These are phyloP conservation scores for Ceriops zippeliana DNA, from an alignment of 345 rosid species.

Conservation along the genomic window DNA sequence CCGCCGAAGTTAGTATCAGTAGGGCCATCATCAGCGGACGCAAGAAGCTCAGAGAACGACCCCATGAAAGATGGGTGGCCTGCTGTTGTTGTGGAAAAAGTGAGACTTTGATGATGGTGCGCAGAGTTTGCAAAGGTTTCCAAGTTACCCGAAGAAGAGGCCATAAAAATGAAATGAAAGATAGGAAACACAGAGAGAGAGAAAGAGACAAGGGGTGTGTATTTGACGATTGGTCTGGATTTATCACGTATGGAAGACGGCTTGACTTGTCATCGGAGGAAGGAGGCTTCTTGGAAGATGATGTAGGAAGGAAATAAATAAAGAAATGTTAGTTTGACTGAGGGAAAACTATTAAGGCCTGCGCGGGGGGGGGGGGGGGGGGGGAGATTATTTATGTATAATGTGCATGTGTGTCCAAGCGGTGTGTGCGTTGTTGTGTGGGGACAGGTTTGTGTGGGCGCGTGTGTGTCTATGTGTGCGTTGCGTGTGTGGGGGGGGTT, in stretches of 20 bases:
- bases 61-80: slow-evolving; percentile 30
- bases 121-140: slow-evolving; percentile 33
- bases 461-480: too few species aligned
- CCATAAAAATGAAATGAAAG: slow-evolving; percentile 22
- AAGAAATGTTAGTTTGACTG: background rate
- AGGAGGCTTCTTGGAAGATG: slow-evolving; percentile 7
- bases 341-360: background rate
- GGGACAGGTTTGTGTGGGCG: background rate
- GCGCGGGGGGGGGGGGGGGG: too few species aligned
- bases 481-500: background rate
- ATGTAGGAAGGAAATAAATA: background rate
- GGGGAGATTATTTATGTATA: too few species aligned
- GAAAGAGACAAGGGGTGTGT: background rate
- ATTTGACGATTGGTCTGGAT: too few species aligned
- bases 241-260: slow-evolving; percentile 11
- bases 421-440: background rate
- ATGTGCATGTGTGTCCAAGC: background rate
- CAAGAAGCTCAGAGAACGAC: slow-evolving; percentile 58
- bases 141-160: slow-evolving; percentile 39
- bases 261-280: background rate
- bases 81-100: slow-evolving; percentile 17
- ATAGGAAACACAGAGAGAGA: background rate
- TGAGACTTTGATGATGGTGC: slow-evolving; percentile 20
- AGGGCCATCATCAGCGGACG: slow-evolving; percentile 31
- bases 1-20: background rate